These are phyloP conservation scores for Adiantum capillusveneris DNA, from an alignment of 75 land plant species.

Conservation along the genomic window DNA sequence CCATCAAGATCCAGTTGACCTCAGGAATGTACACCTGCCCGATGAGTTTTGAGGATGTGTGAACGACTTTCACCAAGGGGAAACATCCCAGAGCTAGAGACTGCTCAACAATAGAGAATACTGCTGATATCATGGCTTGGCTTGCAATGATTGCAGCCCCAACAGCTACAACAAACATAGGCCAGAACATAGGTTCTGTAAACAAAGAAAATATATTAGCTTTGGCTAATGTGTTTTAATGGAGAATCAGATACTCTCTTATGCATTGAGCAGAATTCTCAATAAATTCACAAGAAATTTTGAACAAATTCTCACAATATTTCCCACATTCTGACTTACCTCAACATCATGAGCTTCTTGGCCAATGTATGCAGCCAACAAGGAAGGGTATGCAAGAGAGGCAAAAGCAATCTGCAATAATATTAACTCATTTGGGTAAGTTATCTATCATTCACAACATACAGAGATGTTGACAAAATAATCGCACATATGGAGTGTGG, in stretches of 20 bases:
- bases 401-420: constrained; percentile 48
- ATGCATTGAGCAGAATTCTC: constrained; percentile 64
- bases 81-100: too few relatives aligned
- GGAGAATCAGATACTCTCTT: neutral
- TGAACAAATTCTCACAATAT: too few relatives aligned
- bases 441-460: neutral
- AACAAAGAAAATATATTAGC: too few relatives aligned
- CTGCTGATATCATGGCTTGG: too few relatives aligned
- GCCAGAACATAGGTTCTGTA: too few relatives aligned
- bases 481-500: too few relatives aligned
- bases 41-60: constrained; percentile 45
- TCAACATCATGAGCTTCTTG: constrained; percentile 77
- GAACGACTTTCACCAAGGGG: constrained; percentile 42
- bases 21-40: constrained; percentile 68
- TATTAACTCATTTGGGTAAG: neutral
- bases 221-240: too few relatives aligned
- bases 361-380: constrained; percentile 57
- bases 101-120: too few relatives aligned
- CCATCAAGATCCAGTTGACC: too few relatives aligned
- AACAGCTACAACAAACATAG: too few relatives aligned
- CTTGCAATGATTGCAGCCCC: constrained; percentile 73
- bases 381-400: constrained; percentile 38
- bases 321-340: too few relatives aligned
- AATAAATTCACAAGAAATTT: constrained; percentile 33
- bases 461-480: too few relatives aligned